Evolutionary conservation across 805 yeast species (phyloP), one percentile per base, ranked within the genome.

Genomic region (Candida vaughaniae): DNA sequence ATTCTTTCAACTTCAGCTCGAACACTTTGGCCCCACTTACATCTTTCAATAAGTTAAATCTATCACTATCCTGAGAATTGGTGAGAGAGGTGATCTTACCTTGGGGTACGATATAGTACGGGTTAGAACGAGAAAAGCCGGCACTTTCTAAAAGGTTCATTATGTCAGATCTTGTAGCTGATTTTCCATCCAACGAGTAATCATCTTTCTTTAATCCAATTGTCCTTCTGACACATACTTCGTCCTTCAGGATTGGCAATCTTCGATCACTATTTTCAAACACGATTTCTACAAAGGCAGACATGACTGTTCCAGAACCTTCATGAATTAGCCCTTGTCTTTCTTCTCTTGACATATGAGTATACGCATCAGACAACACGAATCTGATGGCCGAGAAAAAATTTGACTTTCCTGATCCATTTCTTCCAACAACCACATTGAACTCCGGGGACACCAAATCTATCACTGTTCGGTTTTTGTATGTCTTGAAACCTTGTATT

Each of bases 361-460:
- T 82, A 56, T 85, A 87, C 22, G 91, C 95, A 55, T 91, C 97
- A 31, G 95, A 82, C 15, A 93, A 60, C 8, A 89, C 97, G 63
- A 90, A 93, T 44, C 97, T 70, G 39, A 91, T 85, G 8, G 99
- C 98, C 11, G 96, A 89, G 59, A 91, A 93, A 62, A 91, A 85
- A 59, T 93, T 91, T 27, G 96, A 86, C 58, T 93, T 91, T 6
- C 99, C 99, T 6, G 96, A 85, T n/a, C 97, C 97, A 61, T 90
- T 90, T 34, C 95, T 67, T 2, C 97, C 97, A 22, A 90, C 69
- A 6, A 58, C 88, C 15, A 91, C 95, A 62, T 91, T 91, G 53
- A 82, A 84, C 37, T 78, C 78, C 0, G 95, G 91, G 1, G 95
- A 83, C 22, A 93, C 67, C 11, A 77, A 69, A 28, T 85, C 93